A percentile compares a stretch with the other conserved stretches of the same genome.
These are phyloP conservation scores for Colletotrichum sp. DNA, from an alignment of 2,329 filamentous ascomycete genomes.

Conservation along the genomic window DNA sequence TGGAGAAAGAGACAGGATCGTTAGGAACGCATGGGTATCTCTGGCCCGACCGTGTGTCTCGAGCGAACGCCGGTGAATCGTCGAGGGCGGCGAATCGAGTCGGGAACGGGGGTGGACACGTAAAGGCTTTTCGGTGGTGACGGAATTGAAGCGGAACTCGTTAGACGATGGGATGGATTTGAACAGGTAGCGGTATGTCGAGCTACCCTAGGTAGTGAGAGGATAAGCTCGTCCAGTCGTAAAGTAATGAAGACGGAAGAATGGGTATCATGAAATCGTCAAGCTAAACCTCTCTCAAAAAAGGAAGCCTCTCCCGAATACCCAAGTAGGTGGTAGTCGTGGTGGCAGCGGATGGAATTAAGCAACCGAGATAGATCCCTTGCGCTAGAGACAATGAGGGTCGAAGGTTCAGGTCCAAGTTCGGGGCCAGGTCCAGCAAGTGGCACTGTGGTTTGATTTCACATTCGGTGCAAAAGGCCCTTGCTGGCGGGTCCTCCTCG, in stretches of 20 bases:
- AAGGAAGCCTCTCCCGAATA: not conserved
- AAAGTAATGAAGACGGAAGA: not conserved
- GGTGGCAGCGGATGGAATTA: not conserved
- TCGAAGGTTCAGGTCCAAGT: not conserved
- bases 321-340: not conserved
- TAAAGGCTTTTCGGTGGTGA: not conserved
- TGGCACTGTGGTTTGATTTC: not conserved
- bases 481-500: not conserved
- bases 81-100: not conserved
- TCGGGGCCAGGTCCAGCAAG: not conserved
- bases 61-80: not conserved
- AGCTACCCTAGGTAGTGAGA: not conserved
- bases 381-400: conserved; percentile 1
- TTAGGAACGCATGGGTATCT: conserved; percentile 19
- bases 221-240: not conserved
- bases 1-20: not conserved
- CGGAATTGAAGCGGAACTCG: not conserved
- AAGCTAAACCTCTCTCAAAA: not conserved
- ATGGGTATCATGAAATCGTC: conserved; percentile 16
- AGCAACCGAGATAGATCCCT: not conserved
- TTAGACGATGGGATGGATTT: not conserved
- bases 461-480: not conserved
- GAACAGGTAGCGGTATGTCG: not conserved
- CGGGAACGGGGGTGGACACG: not conserved
- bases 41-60: not conserved